Base-by-base conservation (phyloP, 768 basidiomycete species). In the Butyriboletus loyo region DNA sequence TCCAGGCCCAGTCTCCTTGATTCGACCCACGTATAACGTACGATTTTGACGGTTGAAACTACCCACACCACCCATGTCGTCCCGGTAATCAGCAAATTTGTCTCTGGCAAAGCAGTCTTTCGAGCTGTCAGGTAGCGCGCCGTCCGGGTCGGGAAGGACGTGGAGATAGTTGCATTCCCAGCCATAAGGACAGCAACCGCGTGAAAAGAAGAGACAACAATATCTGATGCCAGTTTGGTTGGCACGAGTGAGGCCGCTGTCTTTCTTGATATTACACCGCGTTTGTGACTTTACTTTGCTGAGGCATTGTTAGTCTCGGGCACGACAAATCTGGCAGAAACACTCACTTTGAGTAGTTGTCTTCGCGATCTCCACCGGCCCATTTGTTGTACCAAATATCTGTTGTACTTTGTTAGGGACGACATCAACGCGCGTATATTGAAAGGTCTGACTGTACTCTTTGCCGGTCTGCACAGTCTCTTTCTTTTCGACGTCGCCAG, bases 311-410 rank as follows among this genome's bases (percentile, higher is more conserved):
- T 13, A 64, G 36, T 40, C 19, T 11, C 30, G 3, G 7, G 52
- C 17, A 30, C 36, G 57, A 15, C 21, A 34, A n/a, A n/a, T 48
- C 13, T 6, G 27, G 21, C 3, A 4, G 24, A 0, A 8, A 31
- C 14, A 76, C 87, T 52, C 58, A 93, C 94, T 93, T 96, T 32
- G 94, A 95, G 67, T 98, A 93, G 52, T 83, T 88, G 67, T 99
- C 96, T 69, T 98, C 97, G 28, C 92, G 83, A 68, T 99, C 97
- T 50, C 96, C 97, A 49, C 97, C 97, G n/a, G 97, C 97, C 96
- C 96, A 98, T 74, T 97, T 96, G 72, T 98, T 94, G 69, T 96
- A 98, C 96, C 97, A 99, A 46, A 96, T 89, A 72, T 99, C 90
- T 89, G 54, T 57, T 31, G 48, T 60, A 45, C 28, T 5, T 17